Evolutionary conservation across 352 stramenopile species (phyloP), one percentile per base, ranked within the genome.

Genomic region (Phytophthora gonapodyides): DNA sequence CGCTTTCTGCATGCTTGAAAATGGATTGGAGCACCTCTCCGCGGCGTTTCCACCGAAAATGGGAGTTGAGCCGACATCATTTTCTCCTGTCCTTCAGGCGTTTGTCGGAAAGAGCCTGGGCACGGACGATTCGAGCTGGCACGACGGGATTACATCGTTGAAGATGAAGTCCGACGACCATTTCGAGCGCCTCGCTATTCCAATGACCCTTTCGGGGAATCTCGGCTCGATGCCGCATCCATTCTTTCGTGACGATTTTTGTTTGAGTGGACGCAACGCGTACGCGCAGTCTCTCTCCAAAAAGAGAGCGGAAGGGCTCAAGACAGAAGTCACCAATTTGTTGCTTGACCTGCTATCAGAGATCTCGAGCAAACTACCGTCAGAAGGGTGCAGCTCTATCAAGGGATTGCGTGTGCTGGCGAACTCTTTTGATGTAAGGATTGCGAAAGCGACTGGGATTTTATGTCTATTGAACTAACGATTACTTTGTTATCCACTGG

Each of bases 1-100:
- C 12, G 46, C 67, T 19, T 88, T 87, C 40, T 80, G 69, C 17
- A 69, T 76, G 44, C 71, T 76, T 44, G 77, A 88, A 47, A 55
- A 37, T 47, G 50, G 58, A 21, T 37, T 64, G 2, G 64, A 69
- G 4, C 50, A 59, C 37, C 53, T 73, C 44, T 74, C 62, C 38
- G 52, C 38, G 42, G 53, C 55, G 47, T 82, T 65, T 45, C 27
- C 70, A 51, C 36, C 37, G n/a, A 49, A 48, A 27, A 61, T 58
- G 51, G 46, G 74, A 24, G 27, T 71, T 5, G 61, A 57, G 31
- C 52, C 67, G 24, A 5, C 34, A 42, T 37, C 57, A 27, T 69
- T 68, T 71, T 61, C 61, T 9, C 42, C 52, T 46, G 24, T 44
- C 49, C 58, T 66, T 67, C 53, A 70, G 30, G 49, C 53, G 15